A percentile compares a stretch with the other conserved stretches of the same genome.
These are phyloP conservation scores for Pseudocercospora fijiensis DNA, from an alignment of 2,329 filamentous ascomycete species.

Conservation along the genomic window DNA sequence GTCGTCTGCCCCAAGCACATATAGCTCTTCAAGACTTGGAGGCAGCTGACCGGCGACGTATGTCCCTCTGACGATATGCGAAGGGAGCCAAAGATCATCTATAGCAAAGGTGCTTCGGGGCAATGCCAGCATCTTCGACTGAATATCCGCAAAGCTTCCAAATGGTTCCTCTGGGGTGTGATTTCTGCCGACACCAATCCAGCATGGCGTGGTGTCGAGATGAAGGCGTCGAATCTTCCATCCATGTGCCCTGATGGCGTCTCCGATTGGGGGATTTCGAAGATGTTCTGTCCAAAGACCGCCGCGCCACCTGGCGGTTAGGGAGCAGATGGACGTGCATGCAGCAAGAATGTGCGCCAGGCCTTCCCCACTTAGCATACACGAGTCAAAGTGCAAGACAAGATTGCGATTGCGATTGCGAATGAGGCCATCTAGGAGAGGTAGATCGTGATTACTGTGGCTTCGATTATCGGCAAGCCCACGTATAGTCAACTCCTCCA, in stretches of 20 bases:
- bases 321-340: background rate
- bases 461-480: background rate
- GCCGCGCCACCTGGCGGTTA: background rate
- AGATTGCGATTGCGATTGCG: background rate
- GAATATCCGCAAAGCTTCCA: background rate
- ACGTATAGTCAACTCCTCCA: background rate
- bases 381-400: background rate
- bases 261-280: background rate
- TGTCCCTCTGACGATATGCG: background rate
- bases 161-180: background rate
- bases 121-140: background rate
- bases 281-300: background rate
- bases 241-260: background rate
- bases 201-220: background rate
- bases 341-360: background rate
- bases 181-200: background rate
- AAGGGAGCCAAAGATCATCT: background rate
- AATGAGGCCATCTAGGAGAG: background rate
- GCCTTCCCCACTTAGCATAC: background rate
- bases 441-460: background rate
- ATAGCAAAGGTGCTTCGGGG: background rate
- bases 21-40: background rate
- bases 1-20: background rate
- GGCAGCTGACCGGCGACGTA: background rate
- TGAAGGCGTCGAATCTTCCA: conserved; percentile 1